Conservation (phyloP, 495 filamentous ascomycete species). For the Glonium stellatum region DNA sequence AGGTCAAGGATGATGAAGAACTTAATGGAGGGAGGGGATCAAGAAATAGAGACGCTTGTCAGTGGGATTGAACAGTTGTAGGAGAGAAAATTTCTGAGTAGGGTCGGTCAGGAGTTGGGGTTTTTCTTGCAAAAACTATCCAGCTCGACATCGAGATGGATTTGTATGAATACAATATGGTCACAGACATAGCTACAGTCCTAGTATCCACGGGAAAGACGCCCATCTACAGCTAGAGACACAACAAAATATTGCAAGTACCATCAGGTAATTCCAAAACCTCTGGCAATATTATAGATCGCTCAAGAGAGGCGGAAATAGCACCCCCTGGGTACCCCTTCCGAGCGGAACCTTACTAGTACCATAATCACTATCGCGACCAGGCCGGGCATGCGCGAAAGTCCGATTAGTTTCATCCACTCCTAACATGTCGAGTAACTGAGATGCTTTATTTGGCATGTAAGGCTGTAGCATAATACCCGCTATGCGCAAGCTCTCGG, state of each 20-base stretch:
- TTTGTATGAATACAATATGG: background rate
- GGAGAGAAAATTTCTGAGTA: no score
- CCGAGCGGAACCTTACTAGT: slow-evolving; percentile 38
- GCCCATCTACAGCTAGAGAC: no score
- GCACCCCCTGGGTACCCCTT: slow-evolving; percentile 40
- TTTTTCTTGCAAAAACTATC: no score
- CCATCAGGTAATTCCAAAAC: background rate
- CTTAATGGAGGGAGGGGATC: slow-evolving; percentile 19
- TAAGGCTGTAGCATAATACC: slow-evolving; percentile 86
- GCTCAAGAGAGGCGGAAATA: slow-evolving; percentile 52
- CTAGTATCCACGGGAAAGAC: no score
- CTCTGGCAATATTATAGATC: slow-evolving; percentile 29
- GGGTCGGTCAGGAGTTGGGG: no score
- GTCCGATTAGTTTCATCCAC: slow-evolving; percentile 55
- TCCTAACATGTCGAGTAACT: slow-evolving; percentile 70
- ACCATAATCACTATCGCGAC: slow-evolving; percentile 65
- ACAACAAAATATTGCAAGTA: background rate
- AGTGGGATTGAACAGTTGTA: slow-evolving; percentile 32
- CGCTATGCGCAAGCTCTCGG: slow-evolving; percentile 70
- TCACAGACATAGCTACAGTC: no score
- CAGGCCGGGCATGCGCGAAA: slow-evolving; percentile 49
- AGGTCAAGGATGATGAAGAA: slow-evolving; percentile 22
- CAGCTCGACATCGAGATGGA: background rate
- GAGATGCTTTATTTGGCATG: slow-evolving; percentile 71
- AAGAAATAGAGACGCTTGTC: slow-evolving; percentile 28